These are phyloP conservation scores for Cutaneotrichosporon sp. DNA, from an alignment of 1,284 basidiomycete species.

Conservation along the genomic window DNA sequence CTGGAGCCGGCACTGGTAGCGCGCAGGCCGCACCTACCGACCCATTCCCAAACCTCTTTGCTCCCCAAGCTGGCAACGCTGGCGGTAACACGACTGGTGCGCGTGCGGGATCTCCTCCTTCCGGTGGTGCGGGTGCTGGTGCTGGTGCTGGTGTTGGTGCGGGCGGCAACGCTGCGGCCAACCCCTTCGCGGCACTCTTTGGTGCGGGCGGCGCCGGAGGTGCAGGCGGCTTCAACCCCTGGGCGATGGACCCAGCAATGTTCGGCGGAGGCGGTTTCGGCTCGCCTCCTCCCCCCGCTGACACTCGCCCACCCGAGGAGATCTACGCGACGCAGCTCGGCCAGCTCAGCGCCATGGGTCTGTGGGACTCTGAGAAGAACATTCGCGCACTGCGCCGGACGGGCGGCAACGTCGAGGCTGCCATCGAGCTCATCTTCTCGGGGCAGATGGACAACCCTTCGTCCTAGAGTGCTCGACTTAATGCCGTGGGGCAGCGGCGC, in stretches of 20 bases:
- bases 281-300: conserved; percentile 45
- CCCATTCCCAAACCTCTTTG: conserved; percentile 45
- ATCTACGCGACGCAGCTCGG: conserved; percentile 75
- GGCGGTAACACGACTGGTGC: conserved; percentile 8
- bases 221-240: conserved; percentile 26
- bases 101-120: neutral
- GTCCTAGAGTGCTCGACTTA: no score
- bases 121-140: conserved; percentile 4
- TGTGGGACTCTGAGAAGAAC: conserved; percentile 82
- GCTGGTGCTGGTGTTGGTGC: conserved; percentile 10
- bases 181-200: conserved; percentile 16
- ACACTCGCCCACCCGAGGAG: conserved; percentile 74
- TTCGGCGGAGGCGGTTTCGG: conserved; percentile 44
- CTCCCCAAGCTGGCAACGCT: conserved; percentile 20
- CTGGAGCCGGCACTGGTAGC: conserved; percentile 17
- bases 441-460: conserved; percentile 50
- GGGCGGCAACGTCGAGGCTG: conserved; percentile 80
- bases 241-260: conserved; percentile 52
- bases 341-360: conserved; percentile 55
- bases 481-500: no score
- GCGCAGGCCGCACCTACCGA: conserved; percentile 25
- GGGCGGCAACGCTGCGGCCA: conserved; percentile 1
- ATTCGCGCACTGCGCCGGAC: conserved; percentile 80
- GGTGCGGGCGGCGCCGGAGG: conserved; percentile 10
- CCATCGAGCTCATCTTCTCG: conserved; percentile 81